These are phyloP conservation scores for Chloranthus sessilifolius DNA, from an alignment of 164 flowering plant genomes.

Conservation along the genomic window DNA sequence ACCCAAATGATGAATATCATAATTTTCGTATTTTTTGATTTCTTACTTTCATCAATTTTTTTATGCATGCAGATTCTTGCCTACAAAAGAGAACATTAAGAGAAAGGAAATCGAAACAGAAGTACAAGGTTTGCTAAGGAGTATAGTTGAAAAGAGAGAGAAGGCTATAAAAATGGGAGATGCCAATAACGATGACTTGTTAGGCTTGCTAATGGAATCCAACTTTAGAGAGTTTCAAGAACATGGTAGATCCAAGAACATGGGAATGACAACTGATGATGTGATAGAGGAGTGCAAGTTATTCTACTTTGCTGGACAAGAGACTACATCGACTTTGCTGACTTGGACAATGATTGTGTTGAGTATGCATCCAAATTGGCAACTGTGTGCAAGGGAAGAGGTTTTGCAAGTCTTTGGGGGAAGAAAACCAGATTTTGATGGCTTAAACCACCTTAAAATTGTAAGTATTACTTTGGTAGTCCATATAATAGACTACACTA, in stretches of 20 bases:
- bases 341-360: slow-evolving; percentile 43
- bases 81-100: slow-evolving; percentile 14
- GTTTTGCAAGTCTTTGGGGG: slow-evolving; percentile 27
- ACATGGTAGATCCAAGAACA: slow-evolving; percentile 3
- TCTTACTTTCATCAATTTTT: background rate
- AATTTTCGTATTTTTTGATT: background rate
- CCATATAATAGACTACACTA: no score
- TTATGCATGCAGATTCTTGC: slow-evolving; percentile 11
- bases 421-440: slow-evolving; percentile 23
- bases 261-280: slow-evolving; percentile 35
- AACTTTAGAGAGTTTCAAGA: background rate
- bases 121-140: slow-evolving; percentile 1
- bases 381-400: slow-evolving; percentile 45
- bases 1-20: background rate
- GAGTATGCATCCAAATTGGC: slow-evolving; percentile 42
- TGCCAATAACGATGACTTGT: slow-evolving; percentile 10
- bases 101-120: slow-evolving; percentile 3
- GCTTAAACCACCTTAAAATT: slow-evolving; percentile 29
- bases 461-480: slow-evolving; percentile 22
- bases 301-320: slow-evolving; percentile 51
- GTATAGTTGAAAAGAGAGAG: slow-evolving; percentile 15
- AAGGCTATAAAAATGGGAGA: slow-evolving; percentile 7
- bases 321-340: slow-evolving; percentile 35
- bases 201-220: slow-evolving; percentile 16
- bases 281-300: slow-evolving; percentile 47